Base-by-base conservation (phyloP, 306 rosid genomes). In the Quercus dentata region DNA sequence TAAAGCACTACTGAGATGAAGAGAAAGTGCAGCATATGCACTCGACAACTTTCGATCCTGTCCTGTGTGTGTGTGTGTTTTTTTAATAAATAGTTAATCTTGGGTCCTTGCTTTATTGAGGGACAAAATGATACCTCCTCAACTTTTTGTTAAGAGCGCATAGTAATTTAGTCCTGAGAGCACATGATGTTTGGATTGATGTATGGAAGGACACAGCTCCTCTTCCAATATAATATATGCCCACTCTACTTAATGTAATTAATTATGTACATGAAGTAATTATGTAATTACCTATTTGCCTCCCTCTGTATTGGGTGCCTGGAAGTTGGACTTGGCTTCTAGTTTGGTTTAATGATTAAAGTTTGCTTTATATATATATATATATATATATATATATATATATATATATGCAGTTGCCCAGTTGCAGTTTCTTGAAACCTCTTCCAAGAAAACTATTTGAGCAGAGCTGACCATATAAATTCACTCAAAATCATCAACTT, bases 91-190 rank as follows among this genome's bases (percentile, higher is more conserved):
- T 71, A 4, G 1, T 55, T 55, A 41, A 41, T 41, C 38, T 55
- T 64, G 41, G 56, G 49, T 72, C 63, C 59, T 67, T 75, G 62
- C 82, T 69, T 87, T 79, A 68, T 57, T 52, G 79, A 74, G 79
- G 74, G 75, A 54, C 83, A 80, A 78, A 71, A 79, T 76, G 72
- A 79, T 52, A 17, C 35, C 76, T 71, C 84, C 84, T 80, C 74
- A 44, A 62, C 49, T 58, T 83, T n/a, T 58, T 77, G 62, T 52
- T 12, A 49, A 35, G 71, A 35, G 71, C 30, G 31, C 75, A 71
- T 15, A 15, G 14, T 18, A 74, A 69, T 35, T 51, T 65, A 63
- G 31, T 54, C 55, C 23, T 14, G 31, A 64, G 78, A 23, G 56
- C 49, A 54, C 57, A 54, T 68, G 59, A 21, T 57, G 73, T 54